phyloP scores from a whole-genome alignment of 768 basidiomycete species.

The Gyrodon lividus region DNA sequence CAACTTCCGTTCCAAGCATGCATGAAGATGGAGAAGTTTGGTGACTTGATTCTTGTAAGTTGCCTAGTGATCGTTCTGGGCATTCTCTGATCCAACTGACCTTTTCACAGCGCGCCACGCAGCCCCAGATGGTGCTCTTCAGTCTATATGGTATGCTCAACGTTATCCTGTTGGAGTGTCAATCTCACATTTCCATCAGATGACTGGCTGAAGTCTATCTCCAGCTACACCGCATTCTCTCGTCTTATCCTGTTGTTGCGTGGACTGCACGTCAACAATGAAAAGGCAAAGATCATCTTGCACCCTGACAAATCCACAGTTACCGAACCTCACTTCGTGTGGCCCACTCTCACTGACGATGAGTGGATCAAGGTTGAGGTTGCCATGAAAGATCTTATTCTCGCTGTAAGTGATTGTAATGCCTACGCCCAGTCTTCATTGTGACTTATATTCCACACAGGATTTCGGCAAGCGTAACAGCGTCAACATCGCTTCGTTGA shows the following conservation, averaged over 20 bases:
- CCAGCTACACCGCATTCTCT: conserved; percentile 98
- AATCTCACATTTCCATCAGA: conserved; percentile 44
- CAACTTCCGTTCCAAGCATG: conserved; percentile 99
- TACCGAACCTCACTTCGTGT: conserved; percentile 97
- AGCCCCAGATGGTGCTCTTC: conserved; percentile 99
- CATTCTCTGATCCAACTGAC: background rate
- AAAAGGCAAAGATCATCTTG: conserved; percentile 98
- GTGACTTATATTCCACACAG: conserved; percentile 35
- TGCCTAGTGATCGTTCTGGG: background rate
- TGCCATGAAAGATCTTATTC: conserved; percentile 95
- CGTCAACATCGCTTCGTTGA: conserved; percentile 97
- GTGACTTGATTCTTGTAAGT: conserved; percentile 86
- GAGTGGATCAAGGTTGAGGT: conserved; percentile 99
- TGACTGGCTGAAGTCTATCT: conserved; percentile 99
- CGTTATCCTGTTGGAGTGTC: background rate
- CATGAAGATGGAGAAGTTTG: conserved; percentile 99
- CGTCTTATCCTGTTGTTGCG: conserved; percentile 95
- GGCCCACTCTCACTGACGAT: conserved; percentile 90
- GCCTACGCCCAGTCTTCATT: background rate
- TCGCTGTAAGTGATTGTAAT: conserved; percentile 53
- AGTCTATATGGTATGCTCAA: conserved; percentile 76
- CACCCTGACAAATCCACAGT: conserved; percentile 97
- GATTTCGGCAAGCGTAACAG: conserved; percentile 99
- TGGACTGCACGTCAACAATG: conserved; percentile 97
- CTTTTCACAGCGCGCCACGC: conserved; percentile 74